Percentiles rank a stretch among this genome's conserved stretches.
Conservation (phyloP, 345 rosid genomes). For the Hypericum perforatum region DNA sequence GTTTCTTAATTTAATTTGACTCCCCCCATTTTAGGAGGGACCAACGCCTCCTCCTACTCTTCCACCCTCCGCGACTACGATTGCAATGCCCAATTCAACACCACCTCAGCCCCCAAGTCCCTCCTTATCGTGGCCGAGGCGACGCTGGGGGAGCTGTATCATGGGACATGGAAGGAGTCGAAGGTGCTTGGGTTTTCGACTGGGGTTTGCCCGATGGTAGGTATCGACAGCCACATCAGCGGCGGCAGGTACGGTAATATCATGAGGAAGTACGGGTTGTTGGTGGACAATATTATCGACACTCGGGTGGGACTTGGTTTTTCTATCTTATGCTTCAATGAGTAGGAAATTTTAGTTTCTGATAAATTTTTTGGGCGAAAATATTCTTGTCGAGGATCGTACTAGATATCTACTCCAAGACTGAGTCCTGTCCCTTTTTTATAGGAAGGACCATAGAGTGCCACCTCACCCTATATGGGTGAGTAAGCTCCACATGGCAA, state of each 20-base stretch:
- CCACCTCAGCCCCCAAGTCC: constrained; percentile 45
- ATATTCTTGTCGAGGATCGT: too few species aligned
- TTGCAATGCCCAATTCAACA: constrained; percentile 43
- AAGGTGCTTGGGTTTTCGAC: background rate
- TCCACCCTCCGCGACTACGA: constrained; percentile 32
- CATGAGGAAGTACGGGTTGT: constrained; percentile 48
- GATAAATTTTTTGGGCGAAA: too few species aligned
- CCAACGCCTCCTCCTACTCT: constrained; percentile 1
- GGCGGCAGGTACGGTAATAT: constrained; percentile 64
- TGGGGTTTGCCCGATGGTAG: constrained; percentile 46
- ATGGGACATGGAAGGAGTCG: background rate
- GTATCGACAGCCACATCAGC: constrained; percentile 61
- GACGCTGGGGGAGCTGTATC: background rate
- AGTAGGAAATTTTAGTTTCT: too few species aligned
- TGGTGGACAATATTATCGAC: constrained; percentile 38
- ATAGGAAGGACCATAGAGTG: too few species aligned
- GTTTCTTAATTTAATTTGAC: too few species aligned
- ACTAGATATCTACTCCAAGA: too few species aligned
- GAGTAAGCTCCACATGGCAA: too few species aligned
- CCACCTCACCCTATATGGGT: too few species aligned
- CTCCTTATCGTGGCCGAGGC: constrained; percentile 34
- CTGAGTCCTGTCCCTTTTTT: too few species aligned
- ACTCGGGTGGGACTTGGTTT: too few species aligned
- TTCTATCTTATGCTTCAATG: too few species aligned
- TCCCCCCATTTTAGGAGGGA: too few species aligned